Evolutionary conservation across 371 early-diverging fungal genomes (phyloP), one percentile per base, ranked within the genome.

Genomic region (Mortierella sp.): DNA sequence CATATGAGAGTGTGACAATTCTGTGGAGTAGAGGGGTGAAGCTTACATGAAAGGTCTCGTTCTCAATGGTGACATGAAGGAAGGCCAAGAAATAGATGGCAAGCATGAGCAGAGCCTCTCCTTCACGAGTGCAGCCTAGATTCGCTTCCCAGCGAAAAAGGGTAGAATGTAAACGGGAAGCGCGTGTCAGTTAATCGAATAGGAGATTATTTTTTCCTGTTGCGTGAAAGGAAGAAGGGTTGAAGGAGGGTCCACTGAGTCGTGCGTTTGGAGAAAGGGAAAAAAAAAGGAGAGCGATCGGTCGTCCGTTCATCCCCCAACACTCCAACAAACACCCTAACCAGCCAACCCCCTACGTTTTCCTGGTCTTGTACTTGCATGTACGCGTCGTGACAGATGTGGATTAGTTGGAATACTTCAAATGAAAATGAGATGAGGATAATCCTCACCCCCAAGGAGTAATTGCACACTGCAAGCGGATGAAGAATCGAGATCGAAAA

Each of bases 71-170:
- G 75, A 85, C 85, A 74, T 85, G 85, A 51, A 85, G 76, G 72
- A 85, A 85, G 16, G 85, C 85, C 82, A 85, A 75, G 71, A 85
- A 85, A 70, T 85, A 85, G 72, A 85, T 85, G 29, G 85, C 85
- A 5, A 85, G 63, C 85, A 85, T 85, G 8, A 85, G 65, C 68
- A 85, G 32, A 0, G 85, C 85, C 58, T 85, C 85, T 7, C 85
- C 85, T 60, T 85, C 81, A 32, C 82, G 81, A 68, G 71, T 85
- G 72, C 85, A 85, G 41, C 77, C 85, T 79, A 65, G 27, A 29
- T 49, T 60, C 29, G 21, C 21, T 38, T n/a, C 21, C 44, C 54
- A 49, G 8, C 24, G 10, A 73, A 14, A 12, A 46, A 58, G 65
- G 38, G 65, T 46, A 49, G 16, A 41, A 65, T 16, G 7, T 44